A percentile compares a stretch with the other conserved stretches of the same genome.
Conservation (phyloP, 23 red algal species). For the Agarophyton chilense region DNA sequence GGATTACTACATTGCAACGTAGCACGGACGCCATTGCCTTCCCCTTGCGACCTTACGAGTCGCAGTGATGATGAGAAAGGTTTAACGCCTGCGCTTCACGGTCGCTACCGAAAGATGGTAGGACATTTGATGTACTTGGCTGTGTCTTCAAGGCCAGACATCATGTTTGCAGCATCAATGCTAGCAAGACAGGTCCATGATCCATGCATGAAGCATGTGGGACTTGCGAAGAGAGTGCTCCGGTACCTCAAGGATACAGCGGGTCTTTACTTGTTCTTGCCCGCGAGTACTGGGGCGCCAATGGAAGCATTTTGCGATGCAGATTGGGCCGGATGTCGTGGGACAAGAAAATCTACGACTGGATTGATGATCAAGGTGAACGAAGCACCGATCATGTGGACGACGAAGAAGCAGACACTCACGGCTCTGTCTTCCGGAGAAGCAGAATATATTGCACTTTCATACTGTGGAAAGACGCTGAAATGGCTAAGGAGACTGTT, state of each 20-base stretch:
- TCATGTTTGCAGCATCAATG: constrained; percentile 11
- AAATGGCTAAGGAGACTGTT: constrained; percentile 30
- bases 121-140: constrained; percentile 13
- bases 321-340: constrained; percentile 38
- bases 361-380: constrained; percentile 3
- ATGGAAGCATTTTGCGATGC: constrained; percentile 21
- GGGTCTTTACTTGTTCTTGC: not conserved
- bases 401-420: not conserved
- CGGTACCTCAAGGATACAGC: not conserved
- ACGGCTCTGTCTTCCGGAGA: constrained; percentile 25
- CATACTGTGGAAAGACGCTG: not conserved
- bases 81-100: not conserved
- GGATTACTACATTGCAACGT: not conserved
- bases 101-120: not conserved
- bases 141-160: not conserved
- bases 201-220: not conserved
- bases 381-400: constrained; percentile 34
- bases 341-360: constrained; percentile 7
- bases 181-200: constrained; percentile 10
- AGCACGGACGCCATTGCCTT: not conserved
- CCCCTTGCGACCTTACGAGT: not conserved
- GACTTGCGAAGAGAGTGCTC: not conserved
- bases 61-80: not conserved
- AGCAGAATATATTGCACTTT: constrained; percentile 45
- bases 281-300: not conserved